Evolutionary conservation across 2,329 filamentous ascomycete genomes (phyloP).

Genomic region (Clarireedia monteithiana): DNA sequence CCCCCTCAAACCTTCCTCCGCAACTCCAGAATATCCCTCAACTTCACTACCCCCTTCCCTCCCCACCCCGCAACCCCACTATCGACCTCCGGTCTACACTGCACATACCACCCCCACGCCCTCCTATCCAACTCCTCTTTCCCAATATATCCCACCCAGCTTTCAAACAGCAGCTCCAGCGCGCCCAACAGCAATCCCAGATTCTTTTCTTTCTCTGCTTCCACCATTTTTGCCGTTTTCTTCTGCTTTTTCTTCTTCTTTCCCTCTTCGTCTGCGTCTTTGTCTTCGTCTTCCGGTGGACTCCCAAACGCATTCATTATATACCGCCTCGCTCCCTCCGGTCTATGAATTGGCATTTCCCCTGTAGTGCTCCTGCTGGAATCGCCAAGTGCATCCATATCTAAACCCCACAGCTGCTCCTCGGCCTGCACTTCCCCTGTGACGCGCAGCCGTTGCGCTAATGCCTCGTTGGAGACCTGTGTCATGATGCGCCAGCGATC

Average conservation of each 20-base stretch:
- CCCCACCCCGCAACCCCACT: conserved; percentile 74
- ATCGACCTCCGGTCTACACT: conserved; percentile 68
- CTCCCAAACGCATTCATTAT: conserved; percentile 51
- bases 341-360: conserved; percentile 65
- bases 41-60: conserved; percentile 62
- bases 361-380: conserved; percentile 8
- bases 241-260: conserved; percentile 41
- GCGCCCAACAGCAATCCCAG: conserved; percentile 62
- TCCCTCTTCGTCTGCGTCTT: conserved; percentile 18
- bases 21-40: conserved; percentile 58
- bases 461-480: conserved; percentile 45
- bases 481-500: conserved; percentile 58
- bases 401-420: conserved; percentile 54
- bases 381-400: conserved; percentile 40
- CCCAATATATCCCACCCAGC: conserved; percentile 61
- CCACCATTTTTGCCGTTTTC: conserved; percentile 42
- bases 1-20: conserved; percentile 34
- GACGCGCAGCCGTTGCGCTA: conserved; percentile 42
- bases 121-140: conserved; percentile 62
- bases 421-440: conserved; percentile 35
- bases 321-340: conserved; percentile 58
- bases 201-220: conserved; percentile 60
- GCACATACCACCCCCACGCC: conserved; percentile 77
- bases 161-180: conserved; percentile 62
- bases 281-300: conserved; percentile 18